A percentile compares a stretch with the other conserved stretches of the same genome.
Conservation (phyloP, 2,329 filamentous ascomycete species). For the Bipolaris bicolor region DNA sequence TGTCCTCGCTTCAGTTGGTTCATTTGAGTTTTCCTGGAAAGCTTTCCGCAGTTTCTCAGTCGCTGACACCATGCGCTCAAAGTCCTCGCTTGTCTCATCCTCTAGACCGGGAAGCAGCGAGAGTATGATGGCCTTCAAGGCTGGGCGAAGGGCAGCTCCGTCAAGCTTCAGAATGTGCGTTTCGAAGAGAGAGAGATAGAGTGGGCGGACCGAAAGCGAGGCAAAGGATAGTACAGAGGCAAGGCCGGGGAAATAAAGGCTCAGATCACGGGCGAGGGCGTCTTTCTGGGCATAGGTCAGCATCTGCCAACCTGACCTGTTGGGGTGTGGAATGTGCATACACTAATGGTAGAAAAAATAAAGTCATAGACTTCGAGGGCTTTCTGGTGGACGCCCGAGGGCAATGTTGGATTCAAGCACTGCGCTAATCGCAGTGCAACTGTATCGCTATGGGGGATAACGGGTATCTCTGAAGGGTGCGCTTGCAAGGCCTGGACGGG, state of each 20-base stretch:
- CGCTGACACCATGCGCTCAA: conserved; percentile 82
- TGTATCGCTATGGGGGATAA: conserved; percentile 79
- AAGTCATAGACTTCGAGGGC: conserved; percentile 91
- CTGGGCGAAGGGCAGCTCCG: conserved; percentile 75
- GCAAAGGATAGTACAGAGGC: conserved; percentile 91
- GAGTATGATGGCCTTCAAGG: conserved; percentile 87
- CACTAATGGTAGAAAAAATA: conserved; percentile 85
- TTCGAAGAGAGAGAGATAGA: conserved; percentile 85
- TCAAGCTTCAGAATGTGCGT: conserved; percentile 77
- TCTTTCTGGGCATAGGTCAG: conserved; percentile 59
- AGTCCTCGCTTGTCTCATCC: conserved; percentile 96
- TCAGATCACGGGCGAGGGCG: conserved; percentile 79
- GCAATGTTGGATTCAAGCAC: conserved; percentile 90
- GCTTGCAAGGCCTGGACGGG: conserved; percentile 78
- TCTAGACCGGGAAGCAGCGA: conserved; percentile 90
- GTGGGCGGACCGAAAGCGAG: conserved; percentile 84
- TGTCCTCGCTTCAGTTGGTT: conserved; percentile 48
- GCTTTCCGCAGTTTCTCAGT: conserved; percentile 77
- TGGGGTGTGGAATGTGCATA: conserved; percentile 41
- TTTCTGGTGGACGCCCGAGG: conserved; percentile 97
- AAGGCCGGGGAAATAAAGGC: conserved; percentile 87
- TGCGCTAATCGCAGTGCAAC: conserved; percentile 92
- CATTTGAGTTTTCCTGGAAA: conserved; percentile 61
- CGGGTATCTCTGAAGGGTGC: conserved; percentile 72
- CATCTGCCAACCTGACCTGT: conserved; percentile 15